A percentile compares a stretch with the other conserved stretches of the same genome.
Conservation (phyloP, 768 basidiomycete species). For the Collybia sordida region DNA sequence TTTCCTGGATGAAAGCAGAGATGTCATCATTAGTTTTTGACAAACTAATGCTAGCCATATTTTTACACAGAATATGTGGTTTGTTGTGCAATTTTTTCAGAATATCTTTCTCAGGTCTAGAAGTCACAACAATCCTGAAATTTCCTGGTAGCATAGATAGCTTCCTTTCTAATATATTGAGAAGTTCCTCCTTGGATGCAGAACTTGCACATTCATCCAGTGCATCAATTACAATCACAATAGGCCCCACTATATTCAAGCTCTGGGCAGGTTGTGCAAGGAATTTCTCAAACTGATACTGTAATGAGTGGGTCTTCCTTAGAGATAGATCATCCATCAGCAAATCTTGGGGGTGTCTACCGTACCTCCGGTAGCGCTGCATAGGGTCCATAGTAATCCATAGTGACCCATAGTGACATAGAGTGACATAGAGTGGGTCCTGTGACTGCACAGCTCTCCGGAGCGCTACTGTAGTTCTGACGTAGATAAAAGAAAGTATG, state of each 20-base stretch:
- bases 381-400: not conserved
- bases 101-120: slow-evolving; percentile 27
- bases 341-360: too few relatives aligned
- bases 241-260: slow-evolving; percentile 11
- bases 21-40: not conserved
- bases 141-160: slow-evolving; percentile 20
- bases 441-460: too few relatives aligned
- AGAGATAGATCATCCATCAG: too few relatives aligned
- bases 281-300: slow-evolving; percentile 17
- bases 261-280: slow-evolving; percentile 3
- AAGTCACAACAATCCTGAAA: slow-evolving; percentile 31
- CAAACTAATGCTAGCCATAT: not conserved
- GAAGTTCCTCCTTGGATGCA: slow-evolving; percentile 14
- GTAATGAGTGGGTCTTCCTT: slow-evolving; percentile 5
- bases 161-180: slow-evolving; percentile 17
- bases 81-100: slow-evolving; percentile 4
- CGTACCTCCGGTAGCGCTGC: not conserved
- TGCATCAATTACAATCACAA: slow-evolving; percentile 34
- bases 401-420: not conserved
- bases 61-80: not conserved
- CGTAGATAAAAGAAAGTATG: too few relatives aligned
- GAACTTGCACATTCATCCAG: slow-evolving; percentile 31
- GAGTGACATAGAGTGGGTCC: not conserved
- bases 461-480: too few relatives aligned
- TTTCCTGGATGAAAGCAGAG: not conserved